Evolutionary conservation across 202 grass and related monocot species (phyloP).

Genomic region (Zizania palustris): DNA sequence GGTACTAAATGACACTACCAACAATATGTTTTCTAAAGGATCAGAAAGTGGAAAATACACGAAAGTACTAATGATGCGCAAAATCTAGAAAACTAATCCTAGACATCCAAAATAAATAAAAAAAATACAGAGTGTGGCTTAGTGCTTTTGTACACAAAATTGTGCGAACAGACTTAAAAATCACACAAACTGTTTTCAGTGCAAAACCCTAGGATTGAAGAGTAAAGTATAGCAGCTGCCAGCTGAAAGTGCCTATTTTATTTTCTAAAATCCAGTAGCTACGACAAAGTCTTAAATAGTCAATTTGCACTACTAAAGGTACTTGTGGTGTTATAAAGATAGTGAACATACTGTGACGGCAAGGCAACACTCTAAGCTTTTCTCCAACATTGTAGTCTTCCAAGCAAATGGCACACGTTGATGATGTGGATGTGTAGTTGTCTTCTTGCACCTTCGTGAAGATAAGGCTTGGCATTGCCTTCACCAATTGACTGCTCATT

Average conservation of each 20-base stretch:
- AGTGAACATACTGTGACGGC: constrained; percentile 73
- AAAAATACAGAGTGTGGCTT: neutral
- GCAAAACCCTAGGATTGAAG: neutral
- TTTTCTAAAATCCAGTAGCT: neutral
- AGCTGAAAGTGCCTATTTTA: neutral
- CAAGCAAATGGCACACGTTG: constrained; percentile 88
- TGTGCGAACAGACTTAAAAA: neutral
- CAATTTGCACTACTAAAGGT: constrained; percentile 1
- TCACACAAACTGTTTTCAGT: neutral
- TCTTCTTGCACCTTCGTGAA: constrained; percentile 83
- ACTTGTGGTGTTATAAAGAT: neutral
- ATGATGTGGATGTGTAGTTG: constrained; percentile 66
- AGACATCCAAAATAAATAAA: neutral
- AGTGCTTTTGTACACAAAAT: neutral
- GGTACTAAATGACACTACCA: neutral
- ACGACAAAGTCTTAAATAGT: neutral
- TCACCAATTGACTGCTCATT: constrained; percentile 86
- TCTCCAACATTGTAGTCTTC: constrained; percentile 88
- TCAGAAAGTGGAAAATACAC: neutral
- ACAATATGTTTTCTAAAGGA: neutral
- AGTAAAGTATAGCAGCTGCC: neutral
- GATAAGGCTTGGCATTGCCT: constrained; percentile 89
- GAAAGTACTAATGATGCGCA: neutral
- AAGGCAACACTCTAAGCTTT: constrained; percentile 82
- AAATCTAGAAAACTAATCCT: neutral